Percentiles rank a stretch among this genome's conserved stretches.
phyloP scores from a whole-genome alignment of 352 stramenopile species.

The Achlya hypogyna region DNA sequence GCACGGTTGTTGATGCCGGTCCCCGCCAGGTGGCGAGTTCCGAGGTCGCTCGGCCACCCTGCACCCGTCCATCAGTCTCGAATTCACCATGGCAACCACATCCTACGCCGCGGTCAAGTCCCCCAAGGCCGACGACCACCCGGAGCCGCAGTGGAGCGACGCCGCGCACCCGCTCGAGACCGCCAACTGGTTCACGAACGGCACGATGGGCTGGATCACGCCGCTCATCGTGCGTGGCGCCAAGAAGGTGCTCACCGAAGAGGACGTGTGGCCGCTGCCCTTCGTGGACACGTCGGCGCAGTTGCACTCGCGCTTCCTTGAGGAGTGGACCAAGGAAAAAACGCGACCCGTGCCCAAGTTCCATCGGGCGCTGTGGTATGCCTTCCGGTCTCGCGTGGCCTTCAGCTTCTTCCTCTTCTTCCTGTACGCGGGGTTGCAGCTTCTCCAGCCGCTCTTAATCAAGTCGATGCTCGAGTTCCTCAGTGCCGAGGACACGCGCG shows the following conservation, averaged over 20 bases:
- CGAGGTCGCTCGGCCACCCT: background rate
- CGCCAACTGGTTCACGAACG: constrained; percentile 31
- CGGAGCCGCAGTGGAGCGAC: background rate
- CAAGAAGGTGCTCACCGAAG: constrained; percentile 5
- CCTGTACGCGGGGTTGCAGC: constrained; percentile 28
- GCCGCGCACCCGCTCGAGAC: constrained; percentile 28
- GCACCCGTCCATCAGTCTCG: background rate
- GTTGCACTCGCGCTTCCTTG: constrained; percentile 17
- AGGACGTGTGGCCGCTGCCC: constrained; percentile 17
- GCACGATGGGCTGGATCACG: constrained; percentile 51
- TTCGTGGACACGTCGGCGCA: constrained; percentile 24
- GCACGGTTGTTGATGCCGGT: background rate
- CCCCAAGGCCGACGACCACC: background rate
- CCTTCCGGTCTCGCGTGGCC: constrained; percentile 33
- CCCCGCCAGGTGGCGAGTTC: background rate
- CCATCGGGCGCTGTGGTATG: constrained; percentile 34
- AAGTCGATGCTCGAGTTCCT: constrained; percentile 44
- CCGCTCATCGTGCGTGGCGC: background rate
- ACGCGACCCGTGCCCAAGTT: constrained; percentile 25
- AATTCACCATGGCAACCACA: background rate
- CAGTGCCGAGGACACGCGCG: constrained; percentile 7
- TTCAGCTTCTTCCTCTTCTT: constrained; percentile 29
- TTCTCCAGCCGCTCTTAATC: constrained; percentile 46
- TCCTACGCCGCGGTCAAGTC: background rate
- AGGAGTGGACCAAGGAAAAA: constrained; percentile 23